Conservation (phyloP, 2,329 filamentous ascomycete genomes). For the Acephala macrosclerotiorum region DNA sequence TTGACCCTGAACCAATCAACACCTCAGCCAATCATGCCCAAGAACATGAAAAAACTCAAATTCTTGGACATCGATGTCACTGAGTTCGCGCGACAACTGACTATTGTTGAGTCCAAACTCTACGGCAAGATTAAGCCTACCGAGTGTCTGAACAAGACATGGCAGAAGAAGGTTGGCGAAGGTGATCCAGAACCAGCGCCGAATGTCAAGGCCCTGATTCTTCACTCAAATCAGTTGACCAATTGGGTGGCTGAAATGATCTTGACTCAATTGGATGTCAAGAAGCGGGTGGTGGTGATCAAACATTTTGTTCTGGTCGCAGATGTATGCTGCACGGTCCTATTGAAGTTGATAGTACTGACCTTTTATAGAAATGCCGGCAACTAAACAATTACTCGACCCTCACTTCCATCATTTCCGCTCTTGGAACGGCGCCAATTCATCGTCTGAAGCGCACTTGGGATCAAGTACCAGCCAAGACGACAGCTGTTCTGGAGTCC, state of each 20-base stretch:
- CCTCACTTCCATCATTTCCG: conserved; percentile 96
- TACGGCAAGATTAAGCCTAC: conserved; percentile 97
- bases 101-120: conserved; percentile 92
- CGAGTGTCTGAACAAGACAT: conserved; percentile 97
- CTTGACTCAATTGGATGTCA: conserved; percentile 89
- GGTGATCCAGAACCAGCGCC: conserved; percentile 85
- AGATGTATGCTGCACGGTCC: conserved; percentile 71
- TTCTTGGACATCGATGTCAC: conserved; percentile 96
- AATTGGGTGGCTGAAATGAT: conserved; percentile 99
- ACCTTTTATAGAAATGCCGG: conserved; percentile 80
- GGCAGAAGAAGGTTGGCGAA: conserved; percentile 92
- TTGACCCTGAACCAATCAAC: conserved; percentile 84
- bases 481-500: conserved; percentile 79
- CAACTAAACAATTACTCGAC: conserved; percentile 95
- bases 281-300: conserved; percentile 95
- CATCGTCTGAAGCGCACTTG: conserved; percentile 93
- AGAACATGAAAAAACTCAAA: conserved; percentile 99
- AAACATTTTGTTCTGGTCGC: conserved; percentile 98
- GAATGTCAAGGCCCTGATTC: conserved; percentile 94
- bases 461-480: conserved; percentile 89
- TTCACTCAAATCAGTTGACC: conserved; percentile 98
- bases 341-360: conserved; percentile 33
- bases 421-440: conserved; percentile 91
- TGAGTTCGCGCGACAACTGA: conserved; percentile 97
- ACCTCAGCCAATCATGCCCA: conserved; percentile 89